Conservation (phyloP, 495 filamentous ascomycete genomes). For the Xylaria palmicola region DNA sequence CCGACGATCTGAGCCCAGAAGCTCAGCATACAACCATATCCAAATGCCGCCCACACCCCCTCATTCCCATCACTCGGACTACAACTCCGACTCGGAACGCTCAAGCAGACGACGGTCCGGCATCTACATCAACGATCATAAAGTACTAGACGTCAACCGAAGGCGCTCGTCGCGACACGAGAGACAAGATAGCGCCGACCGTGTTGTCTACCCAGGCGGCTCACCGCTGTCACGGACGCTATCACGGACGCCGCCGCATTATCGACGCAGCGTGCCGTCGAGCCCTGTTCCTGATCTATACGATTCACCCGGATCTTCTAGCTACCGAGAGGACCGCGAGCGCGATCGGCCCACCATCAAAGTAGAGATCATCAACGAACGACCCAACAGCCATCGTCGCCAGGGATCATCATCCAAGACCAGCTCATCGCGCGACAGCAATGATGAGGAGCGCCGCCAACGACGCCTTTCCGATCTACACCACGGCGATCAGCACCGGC, state of each 20-base stretch:
- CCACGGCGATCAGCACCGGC: conserved; percentile 29
- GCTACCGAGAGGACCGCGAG: conserved; percentile 18
- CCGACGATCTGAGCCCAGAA: conserved; percentile 24
- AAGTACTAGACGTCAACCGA: conserved; percentile 26
- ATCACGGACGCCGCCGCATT: conserved; percentile 26
- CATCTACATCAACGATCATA: conserved; percentile 35
- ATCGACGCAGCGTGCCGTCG: conserved; percentile 18
- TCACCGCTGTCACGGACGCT: conserved; percentile 15
- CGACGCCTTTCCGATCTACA: conserved; percentile 22
- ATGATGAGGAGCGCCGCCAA: conserved; percentile 25
- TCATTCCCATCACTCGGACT: conserved; percentile 42
- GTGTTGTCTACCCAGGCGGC: conserved; percentile 24
- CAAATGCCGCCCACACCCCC: conserved; percentile 36
- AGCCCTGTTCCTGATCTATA: conserved; percentile 21
- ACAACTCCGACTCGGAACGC: conserved; percentile 35
- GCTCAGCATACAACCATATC: conserved; percentile 23
- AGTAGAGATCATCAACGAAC: conserved; percentile 27
- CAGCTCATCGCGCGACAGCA: conserved; percentile 26
- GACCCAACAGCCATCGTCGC: conserved; percentile 22
- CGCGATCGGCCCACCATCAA: conserved; percentile 21
- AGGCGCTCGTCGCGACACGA: conserved; percentile 23
- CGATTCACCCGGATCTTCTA: conserved; percentile 18
- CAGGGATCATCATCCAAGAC: conserved; percentile 29
- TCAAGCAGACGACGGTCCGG: conserved; percentile 30
- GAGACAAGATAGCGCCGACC: conserved; percentile 26